Percentiles rank a stretch among this genome's conserved stretches.
Evolutionary conservation across 257 asterid genomes (phyloP).

Genomic region (Fraxinus anomala): DNA sequence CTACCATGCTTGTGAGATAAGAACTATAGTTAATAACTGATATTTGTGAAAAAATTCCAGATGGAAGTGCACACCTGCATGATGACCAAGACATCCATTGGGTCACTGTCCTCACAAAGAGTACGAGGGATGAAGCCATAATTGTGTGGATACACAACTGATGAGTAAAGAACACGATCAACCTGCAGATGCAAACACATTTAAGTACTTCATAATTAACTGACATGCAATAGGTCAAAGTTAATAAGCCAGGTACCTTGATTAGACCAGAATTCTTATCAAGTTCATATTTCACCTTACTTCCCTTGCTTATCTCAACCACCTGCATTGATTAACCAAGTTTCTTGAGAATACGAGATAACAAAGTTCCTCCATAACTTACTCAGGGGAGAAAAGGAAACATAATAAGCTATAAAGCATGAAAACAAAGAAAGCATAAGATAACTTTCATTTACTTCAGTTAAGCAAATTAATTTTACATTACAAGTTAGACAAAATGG

Average conservation of each 20-base stretch:
- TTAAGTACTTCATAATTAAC: constrained; percentile 14
- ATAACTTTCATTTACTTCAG: neutral
- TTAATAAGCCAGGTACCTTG: constrained; percentile 55
- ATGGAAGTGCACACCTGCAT: constrained; percentile 72
- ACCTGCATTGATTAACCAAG: constrained; percentile 53
- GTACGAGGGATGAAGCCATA: constrained; percentile 98
- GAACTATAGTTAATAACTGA: neutral
- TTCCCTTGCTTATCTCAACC: constrained; percentile 87
- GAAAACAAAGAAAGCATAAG: neutral
- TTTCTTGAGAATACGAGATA: constrained; percentile 12
- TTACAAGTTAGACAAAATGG: neutral
- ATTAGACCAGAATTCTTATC: constrained; percentile 95
- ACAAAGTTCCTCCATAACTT: neutral
- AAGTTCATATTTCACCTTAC: constrained; percentile 97
- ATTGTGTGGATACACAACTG: constrained; percentile 98
- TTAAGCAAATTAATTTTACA: neutral
- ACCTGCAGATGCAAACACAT: constrained; percentile 52
- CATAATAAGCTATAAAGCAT: neutral
- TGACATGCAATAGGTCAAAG: neutral
- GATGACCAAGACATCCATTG: constrained; percentile 91
- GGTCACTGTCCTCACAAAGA: constrained; percentile 90
- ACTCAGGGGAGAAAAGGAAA: neutral
- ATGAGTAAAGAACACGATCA: constrained; percentile 94
- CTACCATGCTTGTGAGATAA: neutral
- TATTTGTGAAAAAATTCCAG: constrained; percentile 2